Conservation (phyloP, 2,329 filamentous ascomycete species). For the Beauveria sp. region DNA sequence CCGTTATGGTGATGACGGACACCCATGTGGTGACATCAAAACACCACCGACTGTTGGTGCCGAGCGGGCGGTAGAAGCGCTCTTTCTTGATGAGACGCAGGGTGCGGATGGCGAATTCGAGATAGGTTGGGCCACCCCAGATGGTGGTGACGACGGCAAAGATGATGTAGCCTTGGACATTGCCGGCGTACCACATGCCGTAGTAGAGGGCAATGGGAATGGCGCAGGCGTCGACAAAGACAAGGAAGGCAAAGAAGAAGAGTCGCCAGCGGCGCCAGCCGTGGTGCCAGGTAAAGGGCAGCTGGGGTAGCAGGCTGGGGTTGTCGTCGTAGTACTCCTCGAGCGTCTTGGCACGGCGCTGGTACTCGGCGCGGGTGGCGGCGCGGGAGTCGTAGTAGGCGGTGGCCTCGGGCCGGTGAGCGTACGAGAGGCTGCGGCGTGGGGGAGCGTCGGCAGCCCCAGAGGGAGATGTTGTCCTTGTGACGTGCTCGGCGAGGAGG, state of each 20-base stretch:
- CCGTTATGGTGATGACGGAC: constrained; percentile 38
- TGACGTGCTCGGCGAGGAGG: background rate
- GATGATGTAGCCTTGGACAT: constrained; percentile 33
- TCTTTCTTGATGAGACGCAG: constrained; percentile 40
- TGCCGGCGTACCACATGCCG: constrained; percentile 34
- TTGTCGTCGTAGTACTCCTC: constrained; percentile 33
- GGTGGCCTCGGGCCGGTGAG: constrained; percentile 23
- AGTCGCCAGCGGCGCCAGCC: constrained; percentile 34
- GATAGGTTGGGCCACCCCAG: constrained; percentile 47
- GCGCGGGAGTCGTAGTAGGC: constrained; percentile 35
- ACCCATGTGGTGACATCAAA: constrained; percentile 43
- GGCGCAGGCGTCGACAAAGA: constrained; percentile 36
- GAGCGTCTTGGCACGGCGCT: constrained; percentile 27
- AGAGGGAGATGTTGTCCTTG: background rate
- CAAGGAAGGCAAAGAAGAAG: constrained; percentile 38
- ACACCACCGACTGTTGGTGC: constrained; percentile 37
- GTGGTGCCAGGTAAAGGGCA: constrained; percentile 35
- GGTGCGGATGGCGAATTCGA: constrained; percentile 43
- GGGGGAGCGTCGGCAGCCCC: constrained; percentile 8
- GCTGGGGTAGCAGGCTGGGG: constrained; percentile 29
- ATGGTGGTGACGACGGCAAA: constrained; percentile 48
- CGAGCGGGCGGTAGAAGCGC: constrained; percentile 43
- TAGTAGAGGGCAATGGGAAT: constrained; percentile 47
- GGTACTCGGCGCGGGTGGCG: constrained; percentile 27
- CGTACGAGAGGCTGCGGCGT: constrained; percentile 29